These are phyloP conservation scores for Tetragonia tetragonoides DNA, from an alignment of 148 eudicot species.

Conservation along the genomic window DNA sequence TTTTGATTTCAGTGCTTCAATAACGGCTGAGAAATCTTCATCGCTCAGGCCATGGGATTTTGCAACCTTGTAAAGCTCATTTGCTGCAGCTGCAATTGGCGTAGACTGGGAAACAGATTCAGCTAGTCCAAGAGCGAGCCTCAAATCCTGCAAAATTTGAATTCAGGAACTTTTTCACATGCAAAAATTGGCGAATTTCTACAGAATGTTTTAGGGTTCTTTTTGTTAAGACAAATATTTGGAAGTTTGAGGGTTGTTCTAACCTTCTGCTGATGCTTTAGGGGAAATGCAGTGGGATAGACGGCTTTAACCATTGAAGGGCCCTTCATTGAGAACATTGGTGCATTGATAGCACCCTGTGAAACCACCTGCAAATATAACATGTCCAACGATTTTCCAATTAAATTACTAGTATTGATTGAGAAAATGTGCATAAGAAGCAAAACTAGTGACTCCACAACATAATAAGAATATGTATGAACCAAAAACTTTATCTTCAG, in stretches of 20 bases:
- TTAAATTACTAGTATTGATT: not conserved
- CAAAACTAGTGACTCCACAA: no score
- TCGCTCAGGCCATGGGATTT: constrained; percentile 81
- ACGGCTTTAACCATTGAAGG: constrained; percentile 83
- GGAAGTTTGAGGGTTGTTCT: not conserved
- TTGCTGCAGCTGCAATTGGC: constrained; percentile 90
- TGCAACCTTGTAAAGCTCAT: constrained; percentile 85
- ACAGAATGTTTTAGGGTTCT: not conserved
- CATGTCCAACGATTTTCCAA: not conserved
- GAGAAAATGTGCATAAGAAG: no score
- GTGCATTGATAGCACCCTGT: constrained; percentile 94
- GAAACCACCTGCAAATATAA: constrained; percentile 62
- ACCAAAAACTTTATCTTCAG: no score
- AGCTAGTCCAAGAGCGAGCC: constrained; percentile 90
- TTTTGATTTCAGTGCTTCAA: constrained; percentile 80
- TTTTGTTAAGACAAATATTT: not conserved
- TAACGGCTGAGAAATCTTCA: constrained; percentile 85
- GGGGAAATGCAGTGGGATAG: constrained; percentile 91
- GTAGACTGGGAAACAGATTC: constrained; percentile 89
- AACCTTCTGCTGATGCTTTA: constrained; percentile 98
- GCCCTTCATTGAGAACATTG: constrained; percentile 88
- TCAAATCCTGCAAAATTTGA: constrained; percentile 55
- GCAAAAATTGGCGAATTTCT: not conserved
- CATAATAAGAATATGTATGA: no score
- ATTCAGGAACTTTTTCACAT: not conserved